Base-by-base conservation (phyloP, 2,329 filamentous ascomycete genomes). In the Zarea fungicola region DNA sequence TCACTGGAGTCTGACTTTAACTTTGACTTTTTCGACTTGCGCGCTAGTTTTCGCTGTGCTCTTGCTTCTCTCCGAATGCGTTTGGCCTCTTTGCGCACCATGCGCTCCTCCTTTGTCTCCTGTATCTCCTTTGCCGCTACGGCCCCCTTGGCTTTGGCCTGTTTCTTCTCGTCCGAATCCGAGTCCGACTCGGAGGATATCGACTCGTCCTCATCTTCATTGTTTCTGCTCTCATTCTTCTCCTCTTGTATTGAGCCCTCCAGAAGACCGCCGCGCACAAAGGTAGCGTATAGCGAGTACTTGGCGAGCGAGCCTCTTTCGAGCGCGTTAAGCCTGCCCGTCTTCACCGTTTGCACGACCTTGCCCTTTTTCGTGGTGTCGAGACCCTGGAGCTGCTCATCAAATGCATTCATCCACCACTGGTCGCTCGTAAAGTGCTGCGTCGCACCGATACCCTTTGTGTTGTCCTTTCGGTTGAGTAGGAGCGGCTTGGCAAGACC, bases 361-460 rank as follows among this genome's bases (percentile, higher is more conserved):
- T 73, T 70, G 46, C 81, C 75, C 56, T 78, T 68, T 55, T 75
- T 74, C 21, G 76, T 74, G 2, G 78, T 82, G 62, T 87, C 85
- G 46, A 96, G 76, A 4, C 85, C 87, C 66, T 93, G 87, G 55
- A 96, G 72, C 49, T 91, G 90, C 64, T 90, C 84, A 67, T 97
- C 92, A 58, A 96, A 96, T 10, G 93, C 93, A 51, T 89, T 85
- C 68, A 96, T 77, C 93, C 93, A 99, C 93, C 93, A 99, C 65
- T 96, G 90, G 63, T 96, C 92, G 58, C 76, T 80, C 19, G 77
- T 80, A 54, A 76, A 76, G 54, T 82, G 78, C 50, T 76, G 74
- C 65, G 88, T 89, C 63, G 87, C 83, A 48, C 92, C 92, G 5
- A 97, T 74, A 21, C 92, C 92, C 46, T 87, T 76, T 23, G 79